These are phyloP conservation scores for Begonia fuchsioides DNA, from an alignment of 306 rosid genomes.

Conservation along the genomic window DNA sequence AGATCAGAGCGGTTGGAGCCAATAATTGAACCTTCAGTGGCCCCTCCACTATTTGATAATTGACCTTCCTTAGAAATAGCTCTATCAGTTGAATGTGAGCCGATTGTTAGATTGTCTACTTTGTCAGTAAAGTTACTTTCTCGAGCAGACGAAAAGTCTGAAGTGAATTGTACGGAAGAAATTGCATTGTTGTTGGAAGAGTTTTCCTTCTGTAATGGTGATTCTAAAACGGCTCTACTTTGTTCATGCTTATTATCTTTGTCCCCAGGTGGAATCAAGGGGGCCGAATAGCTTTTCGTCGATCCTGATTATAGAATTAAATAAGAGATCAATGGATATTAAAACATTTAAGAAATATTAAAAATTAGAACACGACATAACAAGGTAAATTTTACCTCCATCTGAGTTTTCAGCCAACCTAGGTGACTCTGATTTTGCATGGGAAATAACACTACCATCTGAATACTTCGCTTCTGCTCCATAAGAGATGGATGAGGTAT, in stretches of 20 bases:
- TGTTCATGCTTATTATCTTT: constrained; percentile 21
- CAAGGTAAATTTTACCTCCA: constrained; percentile 15
- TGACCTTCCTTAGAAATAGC: constrained; percentile 28
- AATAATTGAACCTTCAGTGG: constrained; percentile 34
- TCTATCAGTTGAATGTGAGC: constrained; percentile 27
- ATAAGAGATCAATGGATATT: not conserved
- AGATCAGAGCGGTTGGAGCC: constrained; percentile 44
- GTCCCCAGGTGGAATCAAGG: constrained; percentile 21
- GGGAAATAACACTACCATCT: constrained; percentile 27
- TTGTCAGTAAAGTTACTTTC: constrained; percentile 16
- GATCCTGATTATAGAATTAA: constrained; percentile 15
- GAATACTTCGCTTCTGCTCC: constrained; percentile 37
- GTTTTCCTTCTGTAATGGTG: constrained; percentile 20
- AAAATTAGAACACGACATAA: not conserved
- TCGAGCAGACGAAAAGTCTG: constrained; percentile 17
- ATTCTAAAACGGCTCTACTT: constrained; percentile 24
- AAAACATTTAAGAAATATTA: constrained; percentile 1
- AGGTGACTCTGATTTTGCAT: constrained; percentile 29
- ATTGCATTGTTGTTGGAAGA: constrained; percentile 23
- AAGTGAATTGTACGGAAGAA: constrained; percentile 21
- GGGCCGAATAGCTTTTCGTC: constrained; percentile 23
- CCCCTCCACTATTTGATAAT: constrained; percentile 29
- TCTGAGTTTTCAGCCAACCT: constrained; percentile 33
- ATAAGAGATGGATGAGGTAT: constrained; percentile 51
- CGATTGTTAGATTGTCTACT: constrained; percentile 21